Evolutionary conservation across 164 flowering plant species (phyloP).

Genomic region (Vitis cinerea): DNA sequence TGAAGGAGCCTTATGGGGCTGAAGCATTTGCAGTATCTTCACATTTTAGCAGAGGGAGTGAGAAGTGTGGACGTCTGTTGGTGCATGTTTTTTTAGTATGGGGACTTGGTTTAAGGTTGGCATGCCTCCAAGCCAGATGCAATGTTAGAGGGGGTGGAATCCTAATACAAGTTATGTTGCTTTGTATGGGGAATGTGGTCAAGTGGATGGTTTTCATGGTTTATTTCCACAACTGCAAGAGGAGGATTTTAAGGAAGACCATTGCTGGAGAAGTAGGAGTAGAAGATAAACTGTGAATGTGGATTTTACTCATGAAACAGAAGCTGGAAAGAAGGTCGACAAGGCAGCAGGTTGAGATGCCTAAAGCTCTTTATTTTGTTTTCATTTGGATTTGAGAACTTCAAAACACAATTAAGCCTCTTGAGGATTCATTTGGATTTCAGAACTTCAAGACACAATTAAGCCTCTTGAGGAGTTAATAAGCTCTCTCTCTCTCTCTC

Average conservation of each 20-base stretch:
- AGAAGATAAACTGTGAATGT: too few species aligned
- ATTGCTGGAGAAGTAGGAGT: neutral
- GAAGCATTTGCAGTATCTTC: slow-evolving; percentile 7
- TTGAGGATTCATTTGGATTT: too few species aligned
- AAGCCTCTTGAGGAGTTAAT: too few species aligned
- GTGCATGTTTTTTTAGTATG: slow-evolving; percentile 16
- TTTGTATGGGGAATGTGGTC: slow-evolving; percentile 12
- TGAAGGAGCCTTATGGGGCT: slow-evolving; percentile 16
- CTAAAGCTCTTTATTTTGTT: too few species aligned
- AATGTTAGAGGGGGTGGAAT: neutral
- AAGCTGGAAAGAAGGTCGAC: too few species aligned
- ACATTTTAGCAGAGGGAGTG: slow-evolving; percentile 7
- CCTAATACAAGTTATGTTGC: neutral
- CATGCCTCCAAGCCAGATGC: neutral
- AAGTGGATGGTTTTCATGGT: slow-evolving; percentile 17
- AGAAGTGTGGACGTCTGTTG: slow-evolving; percentile 3
- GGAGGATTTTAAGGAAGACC: slow-evolving; percentile 8
- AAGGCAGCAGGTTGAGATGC: too few species aligned
- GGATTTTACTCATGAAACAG: too few species aligned
- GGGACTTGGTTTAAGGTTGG: slow-evolving; percentile 7
- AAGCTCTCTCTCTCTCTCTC: too few species aligned
- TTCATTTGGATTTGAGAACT: too few species aligned
- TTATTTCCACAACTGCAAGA: slow-evolving; percentile 12
- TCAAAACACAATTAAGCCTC: too few species aligned
- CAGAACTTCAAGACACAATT: too few species aligned